Evolutionary conservation across 495 filamentous ascomycete species (phyloP).

Genomic region (Trichoderma reesei): DNA sequence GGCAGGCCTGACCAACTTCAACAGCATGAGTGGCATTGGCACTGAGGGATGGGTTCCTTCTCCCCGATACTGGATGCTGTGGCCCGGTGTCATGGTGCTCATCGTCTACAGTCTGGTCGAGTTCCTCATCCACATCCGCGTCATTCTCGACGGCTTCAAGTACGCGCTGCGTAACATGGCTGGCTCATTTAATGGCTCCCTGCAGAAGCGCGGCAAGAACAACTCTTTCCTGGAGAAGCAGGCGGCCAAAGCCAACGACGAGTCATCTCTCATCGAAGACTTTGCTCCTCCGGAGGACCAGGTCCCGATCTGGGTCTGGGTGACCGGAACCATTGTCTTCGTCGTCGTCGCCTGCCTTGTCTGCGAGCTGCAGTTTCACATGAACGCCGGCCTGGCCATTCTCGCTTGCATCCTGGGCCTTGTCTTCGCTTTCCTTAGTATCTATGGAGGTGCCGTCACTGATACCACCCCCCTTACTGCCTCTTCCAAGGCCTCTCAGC

Average conservation of each 20-base stretch:
- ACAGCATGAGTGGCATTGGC: slow-evolving; percentile 32
- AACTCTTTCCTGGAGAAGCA: slow-evolving; percentile 38
- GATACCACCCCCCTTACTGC: slow-evolving; percentile 56
- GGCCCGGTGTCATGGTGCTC: slow-evolving; percentile 57
- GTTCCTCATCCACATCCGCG: slow-evolving; percentile 50
- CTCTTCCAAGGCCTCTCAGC: slow-evolving; percentile 46
- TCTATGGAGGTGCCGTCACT: slow-evolving; percentile 53
- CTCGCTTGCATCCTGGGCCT: slow-evolving; percentile 53
- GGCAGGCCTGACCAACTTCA: slow-evolving; percentile 33
- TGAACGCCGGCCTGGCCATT: slow-evolving; percentile 50
- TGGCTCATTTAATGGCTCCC: slow-evolving; percentile 29
- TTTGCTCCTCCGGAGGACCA: slow-evolving; percentile 43
- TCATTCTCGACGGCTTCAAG: slow-evolving; percentile 43
- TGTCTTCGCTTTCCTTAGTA: slow-evolving; percentile 59
- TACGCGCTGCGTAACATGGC: slow-evolving; percentile 39
- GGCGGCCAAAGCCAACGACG: slow-evolving; percentile 20
- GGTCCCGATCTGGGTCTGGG: slow-evolving; percentile 56
- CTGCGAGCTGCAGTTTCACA: slow-evolving; percentile 50
- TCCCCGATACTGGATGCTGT: slow-evolving; percentile 50
- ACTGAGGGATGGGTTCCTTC: slow-evolving; percentile 27
- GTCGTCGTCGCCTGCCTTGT: slow-evolving; percentile 49
- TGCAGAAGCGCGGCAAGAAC: slow-evolving; percentile 33
- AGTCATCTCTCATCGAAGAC: slow-evolving; percentile 37
- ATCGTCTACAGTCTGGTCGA: slow-evolving; percentile 52
- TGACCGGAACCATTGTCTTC: slow-evolving; percentile 38